These are phyloP conservation scores for Marasmius tenuissimus DNA, from an alignment of 1,284 basidiomycete species.

Conservation along the genomic window DNA sequence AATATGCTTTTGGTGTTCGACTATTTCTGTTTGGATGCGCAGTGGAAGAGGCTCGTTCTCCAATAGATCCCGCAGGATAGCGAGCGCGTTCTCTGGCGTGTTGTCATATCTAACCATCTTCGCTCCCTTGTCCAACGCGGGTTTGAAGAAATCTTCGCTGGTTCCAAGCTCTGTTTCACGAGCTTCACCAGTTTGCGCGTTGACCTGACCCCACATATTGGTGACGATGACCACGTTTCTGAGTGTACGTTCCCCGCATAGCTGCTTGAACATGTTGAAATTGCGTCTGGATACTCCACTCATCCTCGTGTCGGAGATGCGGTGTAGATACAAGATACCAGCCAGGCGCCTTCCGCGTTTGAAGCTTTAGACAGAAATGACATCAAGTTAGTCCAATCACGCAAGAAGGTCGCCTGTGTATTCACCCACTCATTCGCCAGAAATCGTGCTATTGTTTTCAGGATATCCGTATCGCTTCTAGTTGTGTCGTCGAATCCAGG, in stretches of 20 bases:
- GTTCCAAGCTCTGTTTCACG: constrained; percentile 34
- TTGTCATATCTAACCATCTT: constrained; percentile 33
- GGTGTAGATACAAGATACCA: constrained; percentile 47
- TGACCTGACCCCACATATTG: constrained; percentile 44
- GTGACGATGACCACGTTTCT: constrained; percentile 46
- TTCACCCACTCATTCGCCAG: constrained; percentile 20
- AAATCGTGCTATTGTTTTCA: constrained; percentile 25
- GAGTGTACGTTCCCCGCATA: constrained; percentile 44
- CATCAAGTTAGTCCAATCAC: not conserved
- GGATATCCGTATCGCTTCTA: constrained; percentile 29
- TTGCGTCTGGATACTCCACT: constrained; percentile 44
- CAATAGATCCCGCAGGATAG: constrained; percentile 31
- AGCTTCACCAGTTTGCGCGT: constrained; percentile 30
- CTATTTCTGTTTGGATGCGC: constrained; percentile 41
- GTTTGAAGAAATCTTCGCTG: constrained; percentile 37
- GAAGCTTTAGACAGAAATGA: not conserved
- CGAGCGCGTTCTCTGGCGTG: constrained; percentile 25
- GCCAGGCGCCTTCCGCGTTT: constrained; percentile 34
- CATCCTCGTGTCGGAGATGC: constrained; percentile 45
- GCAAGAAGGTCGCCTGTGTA: too few species aligned
- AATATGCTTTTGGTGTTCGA: constrained; percentile 37
- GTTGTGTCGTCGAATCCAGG: constrained; percentile 37
- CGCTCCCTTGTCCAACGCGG: constrained; percentile 38
- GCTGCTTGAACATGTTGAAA: constrained; percentile 43
- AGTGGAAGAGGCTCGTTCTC: constrained; percentile 31